Conservation (phyloP, 2,329 filamentous ascomycete genomes). For the Furcasterigmium furcatum region DNA sequence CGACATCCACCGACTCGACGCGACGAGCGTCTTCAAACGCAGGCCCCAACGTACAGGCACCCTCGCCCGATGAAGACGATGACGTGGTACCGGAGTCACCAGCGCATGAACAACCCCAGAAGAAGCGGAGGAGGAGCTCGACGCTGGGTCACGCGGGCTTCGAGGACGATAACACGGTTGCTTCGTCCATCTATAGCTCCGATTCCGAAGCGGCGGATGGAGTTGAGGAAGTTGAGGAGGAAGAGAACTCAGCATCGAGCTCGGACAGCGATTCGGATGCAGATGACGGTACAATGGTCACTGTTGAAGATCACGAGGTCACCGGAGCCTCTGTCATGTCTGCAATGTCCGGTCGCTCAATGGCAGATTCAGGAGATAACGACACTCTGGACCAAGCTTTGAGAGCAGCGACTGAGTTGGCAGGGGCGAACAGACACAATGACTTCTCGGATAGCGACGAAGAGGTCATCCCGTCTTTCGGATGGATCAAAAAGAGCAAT, state of each 20-base stretch:
- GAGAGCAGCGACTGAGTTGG: conserved; percentile 69
- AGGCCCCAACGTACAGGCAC: conserved; percentile 17
- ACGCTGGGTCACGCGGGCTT: conserved; percentile 63
- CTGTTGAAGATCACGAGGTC: conserved; percentile 74
- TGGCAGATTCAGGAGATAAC: conserved; percentile 50
- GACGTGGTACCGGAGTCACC: conserved; percentile 56
- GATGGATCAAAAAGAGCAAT: conserved; percentile 61
- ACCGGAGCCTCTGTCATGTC: conserved; percentile 67
- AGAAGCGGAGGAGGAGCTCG: conserved; percentile 61
- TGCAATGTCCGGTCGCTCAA: conserved; percentile 57
- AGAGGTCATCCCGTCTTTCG: conserved; percentile 73
- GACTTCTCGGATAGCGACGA: conserved; percentile 49
- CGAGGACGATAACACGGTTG: conserved; percentile 64
- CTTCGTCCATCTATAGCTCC: conserved; percentile 76
- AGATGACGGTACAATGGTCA: conserved; percentile 78
- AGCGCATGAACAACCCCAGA: conserved; percentile 60
- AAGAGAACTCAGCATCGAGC: conserved; percentile 42
- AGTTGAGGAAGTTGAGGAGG: conserved; percentile 52
- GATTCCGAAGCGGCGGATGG: conserved; percentile 56
- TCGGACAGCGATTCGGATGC: conserved; percentile 57
- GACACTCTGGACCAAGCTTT: conserved; percentile 76
- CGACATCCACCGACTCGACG: conserved; percentile 74
- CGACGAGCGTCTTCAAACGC: conserved; percentile 65
- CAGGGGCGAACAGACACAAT: conserved; percentile 66
- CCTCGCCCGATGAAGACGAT: conserved; percentile 28